Evolutionary conservation across 768 basidiomycete genomes (phyloP), one percentile per base, ranked within the genome.

Genomic region (Boletus edulis): DNA sequence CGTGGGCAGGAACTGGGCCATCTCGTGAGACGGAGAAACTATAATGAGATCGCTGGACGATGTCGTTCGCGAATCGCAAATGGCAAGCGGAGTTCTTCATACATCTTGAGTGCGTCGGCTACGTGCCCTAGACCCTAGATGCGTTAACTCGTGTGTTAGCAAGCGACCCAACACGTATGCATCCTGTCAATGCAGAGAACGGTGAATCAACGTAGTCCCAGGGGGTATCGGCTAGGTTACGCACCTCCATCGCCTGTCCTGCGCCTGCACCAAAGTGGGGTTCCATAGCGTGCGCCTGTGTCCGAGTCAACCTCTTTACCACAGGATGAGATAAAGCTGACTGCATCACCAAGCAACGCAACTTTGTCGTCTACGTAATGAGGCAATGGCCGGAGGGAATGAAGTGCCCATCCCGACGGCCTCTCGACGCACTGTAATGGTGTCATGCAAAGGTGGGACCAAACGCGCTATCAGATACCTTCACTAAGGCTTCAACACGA

Each of bases 191-290:
- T 17, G 29, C 31, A 34, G 13, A 27, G 24, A 20, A 15, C 1
- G 18, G 34, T 54, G 37, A 29, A n/a, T 52, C 6, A 2, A 27
- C 4, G 44, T 31, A 12, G 6, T n/a, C 5, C 7, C 3, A 9
- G 15, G 5, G 2, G 5, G 5, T 14, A 49, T 61, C 35, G 29
- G 13, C 14, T 4, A 37, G n/a, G 15, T 18, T 9, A 45, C 64
- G 12, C 42, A 78, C 78, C 65, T 81, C 81, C n/a, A 81, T 73
- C 1, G 79, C 79, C 50, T 79, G 78, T 4, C 78, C 77, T 4
- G 78, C 81, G 4, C 80, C 80, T 0, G 77, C 73, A 1, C 76
- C 79, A 61, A 76, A 71, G 57, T 79, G 72, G 0, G 78, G 78
- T 4, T 73, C 67, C 72, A 78, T 78, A 0, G 74, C 78, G 62